A percentile compares a stretch with the other conserved stretches of the same genome.
These are phyloP conservation scores for Oryza glumipatula DNA, from an alignment of 176 grass and related monocot species.

Conservation along the genomic window DNA sequence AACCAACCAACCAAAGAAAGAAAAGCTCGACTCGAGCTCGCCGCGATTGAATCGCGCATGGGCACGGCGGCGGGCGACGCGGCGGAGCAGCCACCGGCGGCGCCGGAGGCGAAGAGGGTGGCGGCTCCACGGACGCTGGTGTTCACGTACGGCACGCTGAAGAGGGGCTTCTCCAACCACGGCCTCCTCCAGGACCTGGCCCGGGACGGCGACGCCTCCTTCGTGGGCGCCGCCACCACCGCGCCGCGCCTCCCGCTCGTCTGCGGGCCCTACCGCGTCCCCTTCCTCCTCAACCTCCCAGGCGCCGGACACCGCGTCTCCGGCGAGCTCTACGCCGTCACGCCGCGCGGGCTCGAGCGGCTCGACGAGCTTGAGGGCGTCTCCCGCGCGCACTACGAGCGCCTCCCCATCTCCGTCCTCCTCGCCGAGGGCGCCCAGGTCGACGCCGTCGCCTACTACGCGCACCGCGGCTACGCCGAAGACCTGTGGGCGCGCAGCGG, in stretches of 20 bases:
- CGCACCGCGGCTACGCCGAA: constrained; percentile 63
- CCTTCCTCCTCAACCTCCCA: constrained; percentile 84
- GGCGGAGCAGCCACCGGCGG: background rate
- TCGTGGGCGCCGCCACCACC: constrained; percentile 54
- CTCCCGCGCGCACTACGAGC: constrained; percentile 75
- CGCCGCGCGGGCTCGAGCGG: constrained; percentile 48
- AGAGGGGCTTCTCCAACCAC: constrained; percentile 93
- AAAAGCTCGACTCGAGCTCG: no score
- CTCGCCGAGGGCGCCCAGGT: constrained; percentile 31
- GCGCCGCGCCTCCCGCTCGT: constrained; percentile 60
- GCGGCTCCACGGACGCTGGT: constrained; percentile 41
- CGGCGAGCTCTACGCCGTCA: constrained; percentile 76
- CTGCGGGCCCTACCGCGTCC: constrained; percentile 94
- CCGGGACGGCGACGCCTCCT: constrained; percentile 51
- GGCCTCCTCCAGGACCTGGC: constrained; percentile 63
- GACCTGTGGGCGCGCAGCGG: constrained; percentile 80
- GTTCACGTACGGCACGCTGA: constrained; percentile 96
- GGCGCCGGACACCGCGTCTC: constrained; percentile 55
- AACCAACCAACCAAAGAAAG: no score
- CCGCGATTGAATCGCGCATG: background rate
- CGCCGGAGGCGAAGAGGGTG: background rate
- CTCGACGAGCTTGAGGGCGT: constrained; percentile 89
- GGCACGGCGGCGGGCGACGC: constrained; percentile 10
- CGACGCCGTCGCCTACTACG: constrained; percentile 75
- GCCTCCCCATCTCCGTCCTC: constrained; percentile 52